Base-by-base conservation (phyloP, 1,139 yeast genomes). In the Sugiyamaella grinbergsii region DNA sequence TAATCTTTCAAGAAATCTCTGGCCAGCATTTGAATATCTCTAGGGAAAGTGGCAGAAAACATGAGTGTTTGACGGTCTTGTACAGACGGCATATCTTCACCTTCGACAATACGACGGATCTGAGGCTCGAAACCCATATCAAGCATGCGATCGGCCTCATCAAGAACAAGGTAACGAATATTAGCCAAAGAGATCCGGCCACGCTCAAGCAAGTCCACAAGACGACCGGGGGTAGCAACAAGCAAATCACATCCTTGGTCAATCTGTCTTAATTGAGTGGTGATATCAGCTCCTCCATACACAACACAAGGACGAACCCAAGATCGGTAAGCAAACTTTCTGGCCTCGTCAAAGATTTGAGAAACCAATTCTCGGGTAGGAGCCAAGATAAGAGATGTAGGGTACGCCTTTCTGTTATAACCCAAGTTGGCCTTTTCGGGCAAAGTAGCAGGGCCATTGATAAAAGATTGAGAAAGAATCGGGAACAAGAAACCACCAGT, bases 51-150 rank as follows among this genome's bases (percentile, higher is more conserved):
- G 63, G 98, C 98, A 41, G 96, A 89, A 76, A 93, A 93, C 96
- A 93, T 89, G 68, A 93, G 81, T 33, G 98, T 93, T 77, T 93
- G 98, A 78, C 98, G 86, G 66, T 85, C 80, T 57, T 81, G 76
- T 54, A 88, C 95, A 60, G 79, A 84, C 58, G 98, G 96, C 98
- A 91, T 91, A 71, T 89, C 97, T 77, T 94, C 91, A 62, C 87
- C 95, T 74, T 93, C 96, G 57, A 93, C 98, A 69, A 93, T 91
- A 71, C 91, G 88, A 81, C 98, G 88, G 69, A 93, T 93, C 79
- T 93, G 98, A 60, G 98, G 98, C 78, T 93, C 98, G 76, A 93
- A 93, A 80, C 98, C 98, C 98, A 93, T 93, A 83, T 93, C 98
- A 76, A 93, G 83, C 98, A 93, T 93, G 79, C 98, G 88, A 76